These are phyloP conservation scores for Gossypioides kirkii DNA, from an alignment of 345 rosid genomes.

Conservation along the genomic window DNA sequence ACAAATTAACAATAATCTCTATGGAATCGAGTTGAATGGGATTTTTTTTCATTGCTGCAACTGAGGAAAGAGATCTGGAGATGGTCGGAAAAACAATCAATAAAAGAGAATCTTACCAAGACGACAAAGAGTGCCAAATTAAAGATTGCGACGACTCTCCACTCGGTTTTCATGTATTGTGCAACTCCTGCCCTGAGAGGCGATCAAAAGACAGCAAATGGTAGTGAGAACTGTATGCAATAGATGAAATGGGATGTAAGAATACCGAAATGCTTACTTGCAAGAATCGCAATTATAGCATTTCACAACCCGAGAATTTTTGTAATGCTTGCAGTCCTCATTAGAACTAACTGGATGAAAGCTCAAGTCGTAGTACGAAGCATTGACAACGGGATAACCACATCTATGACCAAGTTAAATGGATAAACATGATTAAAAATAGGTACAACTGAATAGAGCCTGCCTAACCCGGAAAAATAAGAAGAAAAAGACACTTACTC, in stretches of 20 bases:
- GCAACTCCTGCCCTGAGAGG: slow-evolving; percentile 89
- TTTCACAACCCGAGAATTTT: slow-evolving; percentile 54
- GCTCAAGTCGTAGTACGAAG: slow-evolving; percentile 78
- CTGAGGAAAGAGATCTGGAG: not conserved
- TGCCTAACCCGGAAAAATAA: not conserved
- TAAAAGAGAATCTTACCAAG: slow-evolving; percentile 46
- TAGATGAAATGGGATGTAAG: not conserved
- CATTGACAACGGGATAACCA: slow-evolving; percentile 77
- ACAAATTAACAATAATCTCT: not conserved
- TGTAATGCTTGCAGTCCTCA: slow-evolving; percentile 82
- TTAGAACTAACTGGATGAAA: slow-evolving; percentile 77
- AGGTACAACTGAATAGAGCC: not conserved
- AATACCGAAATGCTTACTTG: slow-evolving; percentile 50
- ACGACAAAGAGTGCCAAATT: slow-evolving; percentile 60
- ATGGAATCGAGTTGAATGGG: not conserved
- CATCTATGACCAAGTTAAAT: slow-evolving; percentile 43
- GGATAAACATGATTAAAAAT: not conserved
- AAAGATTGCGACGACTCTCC: slow-evolving; percentile 87
- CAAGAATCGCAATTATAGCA: slow-evolving; percentile 93
- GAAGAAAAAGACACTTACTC: slow-evolving; percentile 40
- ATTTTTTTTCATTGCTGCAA: not conserved
- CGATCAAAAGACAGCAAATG: not conserved
- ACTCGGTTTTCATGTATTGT: slow-evolving; percentile 86
- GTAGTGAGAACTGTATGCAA: slow-evolving; percentile 1
- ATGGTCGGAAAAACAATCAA: not conserved